A percentile compares a stretch with the other conserved stretches of the same genome.
Conservation (phyloP, 257 asterid species). For the Agastache rugosa region DNA sequence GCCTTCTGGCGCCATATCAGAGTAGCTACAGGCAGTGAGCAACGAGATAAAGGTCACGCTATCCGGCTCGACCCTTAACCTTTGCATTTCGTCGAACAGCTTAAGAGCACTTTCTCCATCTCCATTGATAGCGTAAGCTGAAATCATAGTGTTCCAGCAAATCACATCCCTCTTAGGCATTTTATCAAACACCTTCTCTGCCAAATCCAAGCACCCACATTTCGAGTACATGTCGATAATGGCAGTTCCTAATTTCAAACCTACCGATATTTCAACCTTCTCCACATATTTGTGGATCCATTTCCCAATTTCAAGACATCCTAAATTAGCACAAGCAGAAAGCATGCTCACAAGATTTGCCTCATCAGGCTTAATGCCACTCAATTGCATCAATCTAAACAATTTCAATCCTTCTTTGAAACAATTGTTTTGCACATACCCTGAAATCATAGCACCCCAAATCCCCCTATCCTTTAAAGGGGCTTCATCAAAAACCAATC, state of each 20-base stretch:
- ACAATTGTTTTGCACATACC: constrained; percentile 75
- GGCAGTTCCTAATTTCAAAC: constrained; percentile 62
- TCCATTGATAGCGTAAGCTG: constrained; percentile 76
- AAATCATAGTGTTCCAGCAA: constrained; percentile 76
- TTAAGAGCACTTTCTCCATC: constrained; percentile 52
- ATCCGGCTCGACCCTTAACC: constrained; percentile 52
- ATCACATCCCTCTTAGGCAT: constrained; percentile 63
- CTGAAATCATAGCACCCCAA: constrained; percentile 82
- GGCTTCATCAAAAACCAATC: constrained; percentile 67
- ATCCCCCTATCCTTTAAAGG: constrained; percentile 65
- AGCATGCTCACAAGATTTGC: constrained; percentile 59
- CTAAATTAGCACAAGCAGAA: constrained; percentile 72
- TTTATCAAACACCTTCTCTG: constrained; percentile 57
- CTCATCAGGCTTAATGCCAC: constrained; percentile 70
- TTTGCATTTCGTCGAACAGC: constrained; percentile 61
- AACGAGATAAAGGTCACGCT: constrained; percentile 61
- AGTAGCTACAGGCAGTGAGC: constrained; percentile 71
- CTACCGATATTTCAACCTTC: constrained; percentile 39
- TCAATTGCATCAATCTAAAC: constrained; percentile 70
- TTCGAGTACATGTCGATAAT: constrained; percentile 67
- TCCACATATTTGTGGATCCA: constrained; percentile 65
- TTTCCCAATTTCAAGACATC: constrained; percentile 66
- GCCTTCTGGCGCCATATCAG: constrained; percentile 67
- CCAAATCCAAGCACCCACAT: constrained; percentile 69
- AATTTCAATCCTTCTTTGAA: constrained; percentile 73